phyloP scores from a whole-genome alignment of 2,329 filamentous ascomycete species.

The Calcarisporium arbuscula region DNA sequence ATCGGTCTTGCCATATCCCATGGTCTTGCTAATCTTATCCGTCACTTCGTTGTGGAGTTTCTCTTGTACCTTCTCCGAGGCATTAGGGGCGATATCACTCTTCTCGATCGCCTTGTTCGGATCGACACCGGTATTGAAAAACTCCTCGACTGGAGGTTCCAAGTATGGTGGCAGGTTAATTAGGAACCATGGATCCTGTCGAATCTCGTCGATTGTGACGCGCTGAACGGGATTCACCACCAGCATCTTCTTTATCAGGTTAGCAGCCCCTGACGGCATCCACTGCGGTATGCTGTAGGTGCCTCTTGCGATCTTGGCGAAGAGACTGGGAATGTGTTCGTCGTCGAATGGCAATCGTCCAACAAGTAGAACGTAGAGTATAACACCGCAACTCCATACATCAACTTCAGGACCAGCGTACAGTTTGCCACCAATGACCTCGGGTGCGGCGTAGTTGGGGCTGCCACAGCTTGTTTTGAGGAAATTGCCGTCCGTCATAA shows the following conservation, averaged over 20 bases:
- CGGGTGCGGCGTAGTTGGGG: slow-evolving; percentile 95
- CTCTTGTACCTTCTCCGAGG: slow-evolving; percentile 72
- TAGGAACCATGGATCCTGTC: slow-evolving; percentile 89
- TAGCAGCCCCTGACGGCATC: slow-evolving; percentile 76
- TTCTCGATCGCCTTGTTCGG: slow-evolving; percentile 86
- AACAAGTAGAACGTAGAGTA: slow-evolving; percentile 76
- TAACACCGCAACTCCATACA: slow-evolving; percentile 95
- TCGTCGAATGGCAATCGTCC: slow-evolving; percentile 92
- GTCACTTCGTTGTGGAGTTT: slow-evolving; percentile 89
- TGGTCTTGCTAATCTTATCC: slow-evolving; percentile 92
- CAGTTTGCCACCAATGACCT: slow-evolving; percentile 95
- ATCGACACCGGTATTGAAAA: slow-evolving; percentile 89
- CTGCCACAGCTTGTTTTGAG: slow-evolving; percentile 97
- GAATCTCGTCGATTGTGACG: slow-evolving; percentile 89
- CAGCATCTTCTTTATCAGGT: slow-evolving; percentile 85
- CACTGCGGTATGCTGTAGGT: slow-evolving; percentile 90
- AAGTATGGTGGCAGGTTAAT: slow-evolving; percentile 83
- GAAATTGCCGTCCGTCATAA: slow-evolving; percentile 99
- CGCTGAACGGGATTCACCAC: slow-evolving; percentile 92
- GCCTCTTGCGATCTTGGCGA: slow-evolving; percentile 94
- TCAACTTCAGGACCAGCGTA: slow-evolving; percentile 97
- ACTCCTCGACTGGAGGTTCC: slow-evolving; percentile 81
- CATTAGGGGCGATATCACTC: slow-evolving; percentile 71
- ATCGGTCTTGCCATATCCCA: slow-evolving; percentile 94
- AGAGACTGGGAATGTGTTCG: slow-evolving; percentile 94